Evolutionary conservation across 2,329 filamentous ascomycete genomes (phyloP).

Genomic region (Microdochium nivale): DNA sequence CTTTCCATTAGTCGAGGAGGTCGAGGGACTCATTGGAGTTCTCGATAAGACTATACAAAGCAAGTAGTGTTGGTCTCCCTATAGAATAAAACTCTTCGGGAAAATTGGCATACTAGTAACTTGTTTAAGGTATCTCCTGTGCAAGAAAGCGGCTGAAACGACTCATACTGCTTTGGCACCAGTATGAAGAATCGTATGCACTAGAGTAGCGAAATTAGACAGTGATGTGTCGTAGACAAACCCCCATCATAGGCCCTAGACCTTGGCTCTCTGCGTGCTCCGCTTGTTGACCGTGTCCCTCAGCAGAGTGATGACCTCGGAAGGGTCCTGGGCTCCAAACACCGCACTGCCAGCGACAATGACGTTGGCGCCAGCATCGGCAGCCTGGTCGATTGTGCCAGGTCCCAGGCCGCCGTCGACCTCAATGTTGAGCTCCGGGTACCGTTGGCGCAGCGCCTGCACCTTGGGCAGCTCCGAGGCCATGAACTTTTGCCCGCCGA

Average conservation of each 20-base stretch:
- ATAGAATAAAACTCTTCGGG: neutral
- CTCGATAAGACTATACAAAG: constrained; percentile 38
- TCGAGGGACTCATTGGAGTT: constrained; percentile 39
- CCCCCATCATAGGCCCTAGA: no score
- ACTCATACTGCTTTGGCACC: no score
- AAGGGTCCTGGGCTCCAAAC: constrained; percentile 84
- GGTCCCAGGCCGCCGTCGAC: constrained; percentile 89
- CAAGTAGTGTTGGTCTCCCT: constrained; percentile 1
- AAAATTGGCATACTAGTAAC: neutral
- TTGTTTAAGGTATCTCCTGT: no score
- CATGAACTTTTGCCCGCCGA: constrained; percentile 99
- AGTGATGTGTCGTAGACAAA: no score
- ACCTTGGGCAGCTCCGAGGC: constrained; percentile 92
- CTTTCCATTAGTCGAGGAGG: constrained; percentile 39
- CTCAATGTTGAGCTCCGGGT: constrained; percentile 92
- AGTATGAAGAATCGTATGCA: no score
- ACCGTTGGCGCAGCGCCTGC: constrained; percentile 68
- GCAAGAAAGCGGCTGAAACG: no score
- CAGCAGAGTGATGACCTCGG: constrained; percentile 76
- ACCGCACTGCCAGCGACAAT: constrained; percentile 96
- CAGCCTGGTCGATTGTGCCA: constrained; percentile 85
- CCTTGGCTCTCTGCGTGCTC: neutral
- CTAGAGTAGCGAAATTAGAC: no score
- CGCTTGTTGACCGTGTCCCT: constrained; percentile 66
- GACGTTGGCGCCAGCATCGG: constrained; percentile 92